Percentiles rank a stretch among this genome's conserved stretches.
These are phyloP conservation scores for Aristolochia contorta DNA, from an alignment of 164 flowering plant genomes.

Conservation along the genomic window DNA sequence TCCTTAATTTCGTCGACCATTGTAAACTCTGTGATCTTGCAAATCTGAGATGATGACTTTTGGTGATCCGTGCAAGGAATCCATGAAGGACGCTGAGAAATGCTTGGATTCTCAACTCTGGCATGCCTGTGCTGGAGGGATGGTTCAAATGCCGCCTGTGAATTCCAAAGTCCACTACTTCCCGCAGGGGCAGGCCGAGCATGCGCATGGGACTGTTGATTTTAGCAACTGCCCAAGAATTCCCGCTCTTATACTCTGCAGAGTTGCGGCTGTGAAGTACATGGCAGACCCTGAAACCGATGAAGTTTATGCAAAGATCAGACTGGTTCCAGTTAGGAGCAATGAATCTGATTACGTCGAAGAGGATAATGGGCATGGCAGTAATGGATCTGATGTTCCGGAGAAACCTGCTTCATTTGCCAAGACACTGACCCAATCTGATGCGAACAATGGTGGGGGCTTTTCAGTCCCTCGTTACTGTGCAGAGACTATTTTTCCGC, in stretches of 20 bases:
- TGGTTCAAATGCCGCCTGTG: conserved; percentile 78
- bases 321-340: conserved; percentile 38
- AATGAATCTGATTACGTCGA: conserved; percentile 21
- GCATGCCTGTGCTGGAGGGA: conserved; percentile 97
- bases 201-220: conserved; percentile 42
- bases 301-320: conserved; percentile 69
- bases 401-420: conserved; percentile 81
- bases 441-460: conserved; percentile 97
- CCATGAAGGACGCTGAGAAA: conserved; percentile 44
- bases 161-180: conserved; percentile 74
- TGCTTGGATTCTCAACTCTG: conserved; percentile 84
- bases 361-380: conserved; percentile 23
- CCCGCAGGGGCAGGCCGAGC: conserved; percentile 94
- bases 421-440: conserved; percentile 91
- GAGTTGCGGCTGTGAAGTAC: conserved; percentile 51
- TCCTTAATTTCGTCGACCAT: not conserved
- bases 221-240: conserved; percentile 28
- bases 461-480: conserved; percentile 96
- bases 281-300: conserved; percentile 82
- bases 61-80: conserved; percentile 4
- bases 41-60: conserved; percentile 7
- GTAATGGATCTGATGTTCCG: conserved; percentile 17
- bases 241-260: conserved; percentile 50
- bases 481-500: conserved; percentile 92
- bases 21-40: not conserved